A percentile compares a stretch with the other conserved stretches of the same genome.
These are phyloP conservation scores for Pyrenophora teres DNA, from an alignment of 2,329 filamentous ascomycete genomes.

Conservation along the genomic window DNA sequence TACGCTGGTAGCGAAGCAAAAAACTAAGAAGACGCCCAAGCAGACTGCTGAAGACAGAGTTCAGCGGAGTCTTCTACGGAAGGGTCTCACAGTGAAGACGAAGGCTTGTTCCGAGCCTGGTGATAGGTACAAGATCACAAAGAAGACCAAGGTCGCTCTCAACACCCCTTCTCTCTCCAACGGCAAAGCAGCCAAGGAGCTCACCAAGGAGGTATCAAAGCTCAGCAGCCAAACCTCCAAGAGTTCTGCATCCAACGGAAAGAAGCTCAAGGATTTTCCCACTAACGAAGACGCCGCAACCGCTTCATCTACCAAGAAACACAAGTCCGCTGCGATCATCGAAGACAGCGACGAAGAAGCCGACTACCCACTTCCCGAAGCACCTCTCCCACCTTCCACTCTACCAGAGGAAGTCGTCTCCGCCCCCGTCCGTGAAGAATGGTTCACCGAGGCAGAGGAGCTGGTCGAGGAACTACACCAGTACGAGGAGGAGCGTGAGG, in stretches of 20 bases:
- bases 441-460: neutral
- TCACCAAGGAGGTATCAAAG: neutral
- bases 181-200: neutral
- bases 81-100: neutral
- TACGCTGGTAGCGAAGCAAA: no score
- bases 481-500: no score
- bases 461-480: neutral
- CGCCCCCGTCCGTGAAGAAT: neutral
- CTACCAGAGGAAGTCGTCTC: no score
- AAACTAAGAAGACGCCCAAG: neutral
- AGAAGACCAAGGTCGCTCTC: neutral
- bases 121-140: neutral
- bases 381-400: neutral
- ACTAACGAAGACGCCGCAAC: neutral
- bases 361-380: neutral
- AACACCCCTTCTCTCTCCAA: neutral
- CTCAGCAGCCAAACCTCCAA: neutral
- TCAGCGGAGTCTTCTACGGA: neutral
- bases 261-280: neutral
- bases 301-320: neutral
- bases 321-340: conserved; percentile 3
- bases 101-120: neutral
- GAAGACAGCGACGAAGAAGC: conserved; percentile 4
- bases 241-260: neutral
- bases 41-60: conserved; percentile 1